Evolutionary conservation across 1,139 yeast genomes (phyloP), one percentile per base, ranked within the genome.

Genomic region (Blastobotrys buckinghamii): DNA sequence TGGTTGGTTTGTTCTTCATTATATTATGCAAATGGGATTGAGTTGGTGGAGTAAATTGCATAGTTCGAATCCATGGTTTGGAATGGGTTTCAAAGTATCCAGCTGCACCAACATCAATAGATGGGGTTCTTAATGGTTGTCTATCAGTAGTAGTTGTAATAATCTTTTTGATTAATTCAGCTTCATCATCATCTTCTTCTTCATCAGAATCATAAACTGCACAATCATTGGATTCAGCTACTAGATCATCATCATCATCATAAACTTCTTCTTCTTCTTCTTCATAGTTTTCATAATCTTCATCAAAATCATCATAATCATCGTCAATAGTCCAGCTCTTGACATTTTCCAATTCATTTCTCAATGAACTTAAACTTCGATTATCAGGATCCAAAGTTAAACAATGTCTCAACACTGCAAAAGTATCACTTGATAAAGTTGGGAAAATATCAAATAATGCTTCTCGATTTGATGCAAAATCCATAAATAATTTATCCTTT

Each of bases 361-460:
- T 77, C 71, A 89, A 77, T 51, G 70, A 69, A 1, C 62, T 61
- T 54, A 92, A 71, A 57, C 83, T 82, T 59, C 98, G 80, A 67
- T 90, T 87, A 42, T 77, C 77, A 1, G 98, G 98, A 68, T 90
- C 96, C 53, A 90, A 77, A 17, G 95, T 84, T 51, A 92, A 74
- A 54, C 87, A 76, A 57, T 79, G 79, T 54, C 96, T 78, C 61
- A 90, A 75, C 0, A 86, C 95, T 10, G 86, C 79, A 64, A 88
- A 92, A 61, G 89, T 77, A 61, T 90, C 97, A 46, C 80, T 81
- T 50, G 95, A 81, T 88, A 92, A 82, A 5, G 90, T 76, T 10
- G 96, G 89, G 66, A 90, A 92, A 44, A 89, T 86, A 69, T 92
- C 97, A 69, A 89, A 89, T 48, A 92, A 71, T 0, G 95, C 86